Base-by-base conservation (phyloP, 2,329 filamentous ascomycete species). In the Penicillium sp. region DNA sequence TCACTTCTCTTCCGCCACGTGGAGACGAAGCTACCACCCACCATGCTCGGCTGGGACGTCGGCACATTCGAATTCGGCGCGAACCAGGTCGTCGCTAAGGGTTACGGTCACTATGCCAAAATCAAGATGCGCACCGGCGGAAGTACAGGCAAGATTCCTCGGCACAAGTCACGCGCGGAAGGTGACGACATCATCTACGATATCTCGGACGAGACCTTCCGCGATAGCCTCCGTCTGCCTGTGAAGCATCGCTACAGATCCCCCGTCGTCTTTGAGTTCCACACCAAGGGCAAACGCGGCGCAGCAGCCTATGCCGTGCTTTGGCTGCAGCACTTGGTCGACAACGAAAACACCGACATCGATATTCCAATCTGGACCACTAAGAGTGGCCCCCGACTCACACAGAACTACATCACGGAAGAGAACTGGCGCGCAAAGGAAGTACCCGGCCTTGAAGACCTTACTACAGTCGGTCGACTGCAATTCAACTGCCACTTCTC, bases 321-420 rank as follows among this genome's bases (percentile, higher is more conserved):
- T 27, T 98, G 93, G 95, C 82, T 98, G 3, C 86, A 92, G 63
- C 90, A 95, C 56, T 80, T 98, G 9, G 82, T 88, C 11, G 95
- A 98, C 68, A 89, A 90, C 56, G 88, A 95, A 61, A 86, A 89
- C 51, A 82, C 82, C 1, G 83, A 89, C 14, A 88, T 97, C 66
- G 89, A 95, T 62, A 82, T 98, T n/a, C 95, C 93, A 0, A 89
- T 99, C 56, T 98, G 92, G 90, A 87, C 84, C 50, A 96, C 92
- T 24, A 82, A 89, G 65, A 89, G 90, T 56, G 82, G 87, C 0
- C 79, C 84, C 59, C 86, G 93, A 5, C 80, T 98, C 11, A 90
- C 90, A 0, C 93, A 98, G 70, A 98, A 96, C 71, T 97, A 93
- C 73, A 89, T 97, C 67, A 96, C 91, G 0, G 86, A 92, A 58